A percentile compares a stretch with the other conserved stretches of the same genome.
Conservation (phyloP, 2,329 filamentous ascomycete genomes). For the Thielaviopsis populi region DNA sequence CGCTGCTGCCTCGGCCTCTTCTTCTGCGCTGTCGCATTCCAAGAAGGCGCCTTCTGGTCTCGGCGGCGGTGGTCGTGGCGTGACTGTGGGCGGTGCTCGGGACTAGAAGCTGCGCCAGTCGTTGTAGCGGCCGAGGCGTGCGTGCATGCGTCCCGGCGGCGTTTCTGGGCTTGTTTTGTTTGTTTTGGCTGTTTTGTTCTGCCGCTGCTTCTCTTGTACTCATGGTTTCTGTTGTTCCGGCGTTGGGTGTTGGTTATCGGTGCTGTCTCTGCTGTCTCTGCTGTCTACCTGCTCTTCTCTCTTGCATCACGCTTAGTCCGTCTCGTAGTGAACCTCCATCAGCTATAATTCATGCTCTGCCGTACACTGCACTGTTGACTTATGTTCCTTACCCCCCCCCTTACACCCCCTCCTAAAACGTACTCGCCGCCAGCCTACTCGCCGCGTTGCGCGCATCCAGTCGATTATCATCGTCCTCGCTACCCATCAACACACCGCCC, state of each 20-base stretch:
- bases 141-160: no score
- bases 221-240: no score
- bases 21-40: neutral
- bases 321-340: neutral
- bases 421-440: conserved; percentile 83
- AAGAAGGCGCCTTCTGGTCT: neutral
- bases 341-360: neutral
- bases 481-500: conserved; percentile 37
- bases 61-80: no score
- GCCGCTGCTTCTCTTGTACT: no score
- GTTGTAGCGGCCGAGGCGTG: neutral
- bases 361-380: neutral
- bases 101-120: no score
- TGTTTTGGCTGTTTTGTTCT: neutral
- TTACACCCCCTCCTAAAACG: conserved; percentile 45
- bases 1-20: no score
- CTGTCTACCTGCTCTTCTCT: no score
- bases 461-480: conserved; percentile 83
- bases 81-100: no score
- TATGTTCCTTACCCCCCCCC: neutral
- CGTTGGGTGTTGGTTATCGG: no score
- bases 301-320: no score
- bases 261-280: neutral
- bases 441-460: conserved; percentile 93
- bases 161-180: neutral